Evolutionary conservation across 1,284 basidiomycete genomes (phyloP).

Genomic region (Moniliophthora roreri): DNA sequence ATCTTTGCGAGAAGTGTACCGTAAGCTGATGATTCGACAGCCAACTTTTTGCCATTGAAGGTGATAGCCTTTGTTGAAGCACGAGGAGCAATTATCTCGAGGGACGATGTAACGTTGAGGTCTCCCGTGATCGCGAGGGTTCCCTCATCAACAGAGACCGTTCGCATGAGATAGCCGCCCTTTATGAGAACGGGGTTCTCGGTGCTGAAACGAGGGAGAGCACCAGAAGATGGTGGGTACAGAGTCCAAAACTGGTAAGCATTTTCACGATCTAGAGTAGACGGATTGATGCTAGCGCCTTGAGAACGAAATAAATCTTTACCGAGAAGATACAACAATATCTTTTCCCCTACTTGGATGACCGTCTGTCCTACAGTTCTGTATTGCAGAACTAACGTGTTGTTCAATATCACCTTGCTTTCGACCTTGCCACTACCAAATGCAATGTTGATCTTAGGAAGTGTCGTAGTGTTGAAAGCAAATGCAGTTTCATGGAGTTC

Average conservation of each 20-base stretch:
- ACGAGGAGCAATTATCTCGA: constrained; percentile 44
- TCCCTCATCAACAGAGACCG: constrained; percentile 31
- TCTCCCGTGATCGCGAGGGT: constrained; percentile 42
- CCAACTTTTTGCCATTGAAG: constrained; percentile 37
- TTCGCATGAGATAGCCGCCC: constrained; percentile 47
- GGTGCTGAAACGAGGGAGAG: constrained; percentile 36
- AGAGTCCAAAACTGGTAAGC: constrained; percentile 53
- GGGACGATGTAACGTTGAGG: constrained; percentile 38
- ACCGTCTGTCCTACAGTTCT: constrained; percentile 44
- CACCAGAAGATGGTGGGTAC: constrained; percentile 36
- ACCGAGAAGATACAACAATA: constrained; percentile 47
- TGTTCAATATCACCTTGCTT: constrained; percentile 30
- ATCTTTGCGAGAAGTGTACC: constrained; percentile 33
- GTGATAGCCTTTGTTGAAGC: constrained; percentile 34
- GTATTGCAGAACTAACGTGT: constrained; percentile 40
- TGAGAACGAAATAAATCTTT: constrained; percentile 10
- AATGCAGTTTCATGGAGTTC: constrained; percentile 51
- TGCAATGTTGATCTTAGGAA: constrained; percentile 33
- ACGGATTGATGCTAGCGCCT: neutral
- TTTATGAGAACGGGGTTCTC: constrained; percentile 44
- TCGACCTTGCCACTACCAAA: constrained; percentile 38
- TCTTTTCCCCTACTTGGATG: constrained; percentile 36
- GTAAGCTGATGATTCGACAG: constrained; percentile 34
- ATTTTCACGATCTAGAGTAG: constrained; percentile 38
- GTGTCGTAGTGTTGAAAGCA: constrained; percentile 26